A percentile compares a stretch with the other conserved stretches of the same genome.
Evolutionary conservation across 352 stramenopile species (phyloP).

Genomic region (Globisporangium spinosum): DNA sequence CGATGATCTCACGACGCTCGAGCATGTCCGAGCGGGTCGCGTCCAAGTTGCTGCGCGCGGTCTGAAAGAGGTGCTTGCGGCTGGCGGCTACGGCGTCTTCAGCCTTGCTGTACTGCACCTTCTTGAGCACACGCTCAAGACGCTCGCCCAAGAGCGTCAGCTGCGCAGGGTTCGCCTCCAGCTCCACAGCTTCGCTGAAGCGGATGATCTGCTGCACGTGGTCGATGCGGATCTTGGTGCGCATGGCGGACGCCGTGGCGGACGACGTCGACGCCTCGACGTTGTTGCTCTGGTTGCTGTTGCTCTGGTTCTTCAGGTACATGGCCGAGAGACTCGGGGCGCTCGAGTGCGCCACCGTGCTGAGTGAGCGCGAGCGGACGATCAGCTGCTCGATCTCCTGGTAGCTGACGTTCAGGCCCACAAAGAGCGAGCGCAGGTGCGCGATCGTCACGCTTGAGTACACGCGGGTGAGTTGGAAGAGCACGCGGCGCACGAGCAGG

Average conservation of each 20-base stretch:
- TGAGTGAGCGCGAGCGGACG: slow-evolving; percentile 66
- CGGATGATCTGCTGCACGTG: slow-evolving; percentile 82
- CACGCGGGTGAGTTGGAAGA: slow-evolving; percentile 83
- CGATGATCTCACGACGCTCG: slow-evolving; percentile 92
- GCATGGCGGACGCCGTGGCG: slow-evolving; percentile 38
- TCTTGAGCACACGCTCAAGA: slow-evolving; percentile 55
- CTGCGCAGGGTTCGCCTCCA: slow-evolving; percentile 75
- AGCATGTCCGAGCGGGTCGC: slow-evolving; percentile 86
- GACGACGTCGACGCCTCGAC: slow-evolving; percentile 54
- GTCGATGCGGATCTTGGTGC: slow-evolving; percentile 82
- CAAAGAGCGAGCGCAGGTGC: slow-evolving; percentile 87
- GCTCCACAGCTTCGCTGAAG: slow-evolving; percentile 76
- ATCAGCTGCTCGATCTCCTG: slow-evolving; percentile 88
- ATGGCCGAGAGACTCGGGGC: slow-evolving; percentile 60
- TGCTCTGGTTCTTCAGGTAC: slow-evolving; percentile 52
- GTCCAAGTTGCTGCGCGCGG: slow-evolving; percentile 60
- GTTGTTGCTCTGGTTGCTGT: slow-evolving; percentile 15
- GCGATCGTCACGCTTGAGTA: slow-evolving; percentile 86
- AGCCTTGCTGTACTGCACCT: slow-evolving; percentile 29
- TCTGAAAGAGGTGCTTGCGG: slow-evolving; percentile 65
- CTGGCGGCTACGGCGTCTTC: slow-evolving; percentile 20
- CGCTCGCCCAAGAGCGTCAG: slow-evolving; percentile 68
- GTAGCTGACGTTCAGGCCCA: slow-evolving; percentile 64
- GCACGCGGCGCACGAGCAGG: slow-evolving; percentile 70
- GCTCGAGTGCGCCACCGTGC: slow-evolving; percentile 57